Evolutionary conservation across 2,329 filamentous ascomycete genomes (phyloP), one percentile per base, ranked within the genome.

Genomic region (Coniella vitis): DNA sequence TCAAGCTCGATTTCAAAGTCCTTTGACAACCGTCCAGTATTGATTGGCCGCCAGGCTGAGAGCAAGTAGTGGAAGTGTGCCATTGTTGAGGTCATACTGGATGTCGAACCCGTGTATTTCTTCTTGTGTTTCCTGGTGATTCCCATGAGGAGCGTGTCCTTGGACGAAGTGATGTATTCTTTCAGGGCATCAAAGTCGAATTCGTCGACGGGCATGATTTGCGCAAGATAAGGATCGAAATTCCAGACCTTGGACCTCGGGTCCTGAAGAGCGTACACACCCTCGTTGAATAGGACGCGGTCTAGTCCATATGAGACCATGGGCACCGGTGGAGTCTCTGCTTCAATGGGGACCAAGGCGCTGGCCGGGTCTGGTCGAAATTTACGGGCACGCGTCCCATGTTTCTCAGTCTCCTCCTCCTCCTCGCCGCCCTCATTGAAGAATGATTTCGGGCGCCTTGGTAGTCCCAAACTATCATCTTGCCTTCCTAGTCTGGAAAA

Each of bases 21-120:
- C 44, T 77, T 77, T 0, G 89, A 91, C 1, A 95, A 63, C 60
- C 79, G 79, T 0, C 68, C 65, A 14, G 80, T 69, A 52, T 88
- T 86, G 52, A 95, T 73, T 2, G 73, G 70, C 46, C 94, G 82
- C 86, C 89, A 97, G 7, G 76, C 70, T 0, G 91, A 97, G 9
- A 98, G 74, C 3, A 98, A 76, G 60, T 83, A 97, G 64, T 98
- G 93, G 61, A 98, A 95, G 60, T 98, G 94, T 2, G 85, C 79
- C 38, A 98, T 73, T 44, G 87, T 82, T 2, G 83, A 74, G 1
- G 91, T 95, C 90, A 96, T 95, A 67, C 91, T 97, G 2, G 93
- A 98, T 0, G 93, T 97, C 12, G 93, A 98, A 9, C 93, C 93
- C 10, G 90, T 84, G 62, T 94, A 98, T 61, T 86, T 94, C 63